Conservation (phyloP, 2,329 filamentous ascomycete genomes). For the Diaporthe longicolla region DNA sequence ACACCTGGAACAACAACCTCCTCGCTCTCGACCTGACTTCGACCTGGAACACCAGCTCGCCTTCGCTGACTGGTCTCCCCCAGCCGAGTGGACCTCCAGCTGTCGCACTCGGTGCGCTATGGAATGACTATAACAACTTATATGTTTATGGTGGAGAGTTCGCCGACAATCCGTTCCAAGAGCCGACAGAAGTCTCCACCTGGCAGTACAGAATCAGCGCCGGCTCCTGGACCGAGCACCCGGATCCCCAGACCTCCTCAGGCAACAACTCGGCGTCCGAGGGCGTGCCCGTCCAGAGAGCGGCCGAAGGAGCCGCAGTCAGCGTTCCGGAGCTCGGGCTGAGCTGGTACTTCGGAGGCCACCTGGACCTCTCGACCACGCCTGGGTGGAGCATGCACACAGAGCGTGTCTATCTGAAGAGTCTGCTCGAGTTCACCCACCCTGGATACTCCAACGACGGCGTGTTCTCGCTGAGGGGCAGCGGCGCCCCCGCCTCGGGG, state of each 20-base stretch:
- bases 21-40: conserved; percentile 79
- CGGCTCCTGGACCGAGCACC: conserved; percentile 73
- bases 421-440: conserved; percentile 81
- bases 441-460: conserved; percentile 77
- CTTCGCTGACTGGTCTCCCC: conserved; percentile 72
- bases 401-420: conserved; percentile 78
- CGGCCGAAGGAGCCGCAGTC: conserved; percentile 81
- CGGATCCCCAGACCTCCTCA: conserved; percentile 71
- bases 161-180: conserved; percentile 71
- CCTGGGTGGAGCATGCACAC: conserved; percentile 77
- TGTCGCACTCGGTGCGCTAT: conserved; percentile 81
- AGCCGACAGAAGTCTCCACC: conserved; percentile 72
- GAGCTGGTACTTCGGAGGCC: conserved; percentile 85
- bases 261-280: conserved; percentile 73
- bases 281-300: conserved; percentile 72
- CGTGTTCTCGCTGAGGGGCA: conserved; percentile 67
- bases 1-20: conserved; percentile 85
- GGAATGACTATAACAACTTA: conserved; percentile 78
- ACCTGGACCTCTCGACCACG: conserved; percentile 73
- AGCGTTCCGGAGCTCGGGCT: conserved; percentile 78
- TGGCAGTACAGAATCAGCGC: conserved; percentile 79
- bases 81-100: conserved; percentile 71
- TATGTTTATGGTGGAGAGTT: conserved; percentile 84
- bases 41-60: conserved; percentile 77
- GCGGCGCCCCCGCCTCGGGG: conserved; percentile 72